Base-by-base conservation (phyloP, 768 basidiomycete genomes). In the Cantharellus cinnabarinus region DNA sequence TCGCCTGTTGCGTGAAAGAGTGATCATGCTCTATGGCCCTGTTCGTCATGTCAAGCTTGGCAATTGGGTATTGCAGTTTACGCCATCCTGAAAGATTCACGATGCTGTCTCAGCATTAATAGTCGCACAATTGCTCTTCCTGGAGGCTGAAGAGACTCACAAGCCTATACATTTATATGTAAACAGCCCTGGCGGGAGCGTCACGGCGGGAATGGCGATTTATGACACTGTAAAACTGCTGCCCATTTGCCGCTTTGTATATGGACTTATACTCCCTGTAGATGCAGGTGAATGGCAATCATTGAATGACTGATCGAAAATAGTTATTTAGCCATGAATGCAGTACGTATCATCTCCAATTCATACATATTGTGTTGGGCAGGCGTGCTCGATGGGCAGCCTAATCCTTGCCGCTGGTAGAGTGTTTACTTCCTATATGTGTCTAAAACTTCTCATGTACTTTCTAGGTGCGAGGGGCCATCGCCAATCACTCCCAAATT, bases 161-260 rank as follows among this genome's bases (percentile, higher is more conserved):
- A 89, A 89, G 68, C 94, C 94, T 2, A 95, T 98, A 59, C 91
- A 94, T 66, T 72, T 98, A 5, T 98, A 98, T 70, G 94, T 98
- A 64, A 97, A 97, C 71, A 91, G 88, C 4, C 94, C 94, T 0
- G 94, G 94, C 2, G 94, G 94, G 39, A 87, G 85, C 66, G 94
- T 98, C 42, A 94, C 93, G 0, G 89, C 91, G 54, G 94, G 94
- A 4, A 73, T 98, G 61, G 94, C 93, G 15, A 94, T 98, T 55
- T 98, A 98, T 72, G 94, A 98, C 67, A 97, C 94, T 66, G 90
- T 94, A 72, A 65, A 81, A 60, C 2, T 48, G 29, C 20, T 63
- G 42, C 42, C 42, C 29, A 39, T 42, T 44, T 61, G 7, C 60
- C 40, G 50, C 56, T 41, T 4, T 48, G 48, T 20, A 41, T 29